Evolutionary conservation across 768 basidiomycete species (phyloP), one percentile per base, ranked within the genome.

Genomic region (Rhodotorula toruloides): DNA sequence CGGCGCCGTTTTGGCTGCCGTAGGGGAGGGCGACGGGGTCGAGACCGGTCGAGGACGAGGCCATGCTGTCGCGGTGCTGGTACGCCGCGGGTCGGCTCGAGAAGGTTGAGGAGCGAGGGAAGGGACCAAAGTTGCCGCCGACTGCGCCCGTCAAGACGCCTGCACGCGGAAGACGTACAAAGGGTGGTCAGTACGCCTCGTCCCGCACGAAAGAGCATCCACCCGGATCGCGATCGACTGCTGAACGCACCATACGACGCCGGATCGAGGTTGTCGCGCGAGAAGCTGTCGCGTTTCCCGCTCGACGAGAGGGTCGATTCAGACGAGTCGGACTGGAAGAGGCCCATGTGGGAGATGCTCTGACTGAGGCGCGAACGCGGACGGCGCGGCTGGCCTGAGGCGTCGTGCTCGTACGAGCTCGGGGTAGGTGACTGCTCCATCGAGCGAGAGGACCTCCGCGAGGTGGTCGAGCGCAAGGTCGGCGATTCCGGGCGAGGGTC

Each of bases 81-180:
- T 52, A 67, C 21, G 65, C 53, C 13, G 65, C 54, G 0, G 65
- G 65, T 2, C 65, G 58, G 36, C 27, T 55, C 7, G 62, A 61
- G 55, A 67, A 71, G 29, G 70, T 58, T 2, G 70, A 71, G 9
- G 70, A 71, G n/a, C 70, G 58, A 4, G 70, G 70, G 56, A 71
- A 71, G 4, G 70, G 70, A 13, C 70, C 70, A 14, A 62, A 67
- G 43, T 39, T 58, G 25, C 66, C 65, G 47, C 70, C 70, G 34
- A 71, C 66, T 0, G 65, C 59, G 10, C 70, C 70, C 4, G 62
- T 61, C 4, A 71, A 48, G 12, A 71, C 65, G 36, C 65, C 70
- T 71, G 59, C 14, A 32, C 3, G 49, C 32, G 27, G 19, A 42
- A n/a, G 11, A 46, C 11, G 36, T 37, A 14, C 21, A 27, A 16